Base-by-base conservation (phyloP, 2,329 filamentous ascomycete species). In the Aspergillus terreus region DNA sequence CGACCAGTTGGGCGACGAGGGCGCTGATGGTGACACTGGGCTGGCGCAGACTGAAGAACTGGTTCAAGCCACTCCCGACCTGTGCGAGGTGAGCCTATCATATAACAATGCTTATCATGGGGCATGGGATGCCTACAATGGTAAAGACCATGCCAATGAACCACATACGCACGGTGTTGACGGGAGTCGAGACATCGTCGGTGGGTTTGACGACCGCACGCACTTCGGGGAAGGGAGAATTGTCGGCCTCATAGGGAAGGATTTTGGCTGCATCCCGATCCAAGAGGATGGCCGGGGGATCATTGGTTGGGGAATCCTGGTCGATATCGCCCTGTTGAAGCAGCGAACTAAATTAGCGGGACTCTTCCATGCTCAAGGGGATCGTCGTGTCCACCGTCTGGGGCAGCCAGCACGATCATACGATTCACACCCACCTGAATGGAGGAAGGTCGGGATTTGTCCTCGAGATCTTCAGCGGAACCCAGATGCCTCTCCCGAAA, bases 1-100 rank as follows among this genome's bases (percentile, higher is more conserved):
- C 71, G 4, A 77, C 53, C 35, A 78, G 66, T 49, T 78, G 76
- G 12, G 69, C 68, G 10, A 72, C 69, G 19, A 71, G 56, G 4
- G 68, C 58, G 46, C 63, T 70, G 51, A 72, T 70, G n/a, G 65
- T 70, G 27, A 72, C 66, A 46, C 69, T 71, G 12, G 69, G 69
- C 46, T 71, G 66, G 46, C 69, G 62, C 49, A 71, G 52, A 50
- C 66, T 71, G 56, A 72, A 72, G 51, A 72, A 69, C 47, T 71
- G 69, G 40, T 72, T 72, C 35, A 71, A 54, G 14, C 67, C 68
- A 47, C 67, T 69, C 17, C 69, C 69, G 11, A 71, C 51, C 68
- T 71, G 50, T 36, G 23, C 7, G 33, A 14, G 43, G 54, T 23
- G 56, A 54, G 36, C 36, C n/a, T 6, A 46, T n/a, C 35, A 11